Base-by-base conservation (phyloP, 1,284 basidiomycete species). In the Inonotus hispidus region DNA sequence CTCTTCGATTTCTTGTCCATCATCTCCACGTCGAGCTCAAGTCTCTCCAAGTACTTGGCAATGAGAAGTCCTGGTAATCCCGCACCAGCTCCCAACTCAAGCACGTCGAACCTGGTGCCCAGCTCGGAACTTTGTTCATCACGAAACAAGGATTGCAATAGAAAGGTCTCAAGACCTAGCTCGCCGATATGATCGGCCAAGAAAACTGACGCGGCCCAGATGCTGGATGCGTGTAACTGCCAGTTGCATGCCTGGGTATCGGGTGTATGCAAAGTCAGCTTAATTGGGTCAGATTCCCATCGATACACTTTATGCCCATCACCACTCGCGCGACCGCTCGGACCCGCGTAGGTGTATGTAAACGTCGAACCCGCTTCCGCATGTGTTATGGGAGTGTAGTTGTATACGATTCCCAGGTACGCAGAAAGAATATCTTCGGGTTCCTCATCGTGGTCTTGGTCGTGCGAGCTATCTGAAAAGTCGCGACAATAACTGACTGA, bases 81-180 rank as follows among this genome's bases (percentile, higher is more conserved):
- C 0, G 87, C 84, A 2, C 82, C 84, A 1, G 88, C 85, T 5
- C 89, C 88, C 2, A 91, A 74, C 69, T 91, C 89, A 8, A 91
- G 76, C n/a, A 89, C 67, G 45, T 73, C 75, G 37, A 82, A 58
- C 32, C 57, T 56, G 21, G 25, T 16, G 14, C n/a, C 55, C 23
- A 37, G 16, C 1, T 14, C 14, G 27, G 25, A 7, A 21, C 23
- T 25, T 25, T 49, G 47, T n/a, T 62, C 39, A 72, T 8, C 66
- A 59, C 23, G 72, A 67, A 3, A 7, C 50, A 14, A 52, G 23
- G 37, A 3, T 19, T 53, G 43, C n/a, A n/a, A n/a, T 23, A 49
- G 27, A n/a, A 83, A 63, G 29, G 61, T 50, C 1, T 47, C 19
- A 8, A 71, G 64, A 25, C 66, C 61, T 11, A 87, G 71, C 38